Evolutionary conservation across 129 eudicot genomes (phyloP).

Genomic region (Tagetes erecta): DNA sequence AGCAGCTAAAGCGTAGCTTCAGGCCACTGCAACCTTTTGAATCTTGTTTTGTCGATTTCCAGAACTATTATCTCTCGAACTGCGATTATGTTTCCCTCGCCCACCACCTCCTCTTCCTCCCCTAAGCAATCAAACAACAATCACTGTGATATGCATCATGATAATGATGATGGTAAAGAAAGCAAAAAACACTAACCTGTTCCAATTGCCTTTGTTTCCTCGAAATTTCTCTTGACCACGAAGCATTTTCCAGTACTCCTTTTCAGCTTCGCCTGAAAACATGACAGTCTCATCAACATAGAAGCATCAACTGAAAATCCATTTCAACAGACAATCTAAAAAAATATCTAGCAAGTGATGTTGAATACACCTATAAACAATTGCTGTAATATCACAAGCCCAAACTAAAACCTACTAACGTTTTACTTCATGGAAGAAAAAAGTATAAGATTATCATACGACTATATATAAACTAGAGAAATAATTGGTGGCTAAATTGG

Average conservation of each 20-base stretch:
- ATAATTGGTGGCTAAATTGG: too few relatives aligned
- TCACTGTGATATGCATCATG: not conserved
- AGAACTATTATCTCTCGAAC: constrained; percentile 47
- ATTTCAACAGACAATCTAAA: constrained; percentile 9
- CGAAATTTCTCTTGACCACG: constrained; percentile 45
- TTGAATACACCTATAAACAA: not conserved
- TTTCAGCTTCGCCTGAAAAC: constrained; percentile 82
- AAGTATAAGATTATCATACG: too few relatives aligned
- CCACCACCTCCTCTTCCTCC: constrained; percentile 83
- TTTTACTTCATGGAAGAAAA: too few relatives aligned
- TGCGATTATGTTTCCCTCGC: constrained; percentile 63
- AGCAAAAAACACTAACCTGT: constrained; percentile 42
- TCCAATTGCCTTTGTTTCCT: constrained; percentile 54
- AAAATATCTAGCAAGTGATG: not conserved
- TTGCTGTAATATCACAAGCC: not conserved
- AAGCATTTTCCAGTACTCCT: constrained; percentile 76
- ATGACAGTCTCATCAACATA: not conserved
- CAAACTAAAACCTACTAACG: not conserved
- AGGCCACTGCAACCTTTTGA: constrained; percentile 61
- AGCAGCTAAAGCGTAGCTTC: not conserved
- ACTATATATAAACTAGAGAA: too few relatives aligned
- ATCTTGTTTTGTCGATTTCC: constrained; percentile 60
- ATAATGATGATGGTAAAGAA: not conserved
- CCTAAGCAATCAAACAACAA: constrained; percentile 35
- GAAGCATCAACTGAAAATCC: not conserved